Conservation (phyloP, 768 basidiomycete species). For the Macrolepiota albuminosa region DNA sequence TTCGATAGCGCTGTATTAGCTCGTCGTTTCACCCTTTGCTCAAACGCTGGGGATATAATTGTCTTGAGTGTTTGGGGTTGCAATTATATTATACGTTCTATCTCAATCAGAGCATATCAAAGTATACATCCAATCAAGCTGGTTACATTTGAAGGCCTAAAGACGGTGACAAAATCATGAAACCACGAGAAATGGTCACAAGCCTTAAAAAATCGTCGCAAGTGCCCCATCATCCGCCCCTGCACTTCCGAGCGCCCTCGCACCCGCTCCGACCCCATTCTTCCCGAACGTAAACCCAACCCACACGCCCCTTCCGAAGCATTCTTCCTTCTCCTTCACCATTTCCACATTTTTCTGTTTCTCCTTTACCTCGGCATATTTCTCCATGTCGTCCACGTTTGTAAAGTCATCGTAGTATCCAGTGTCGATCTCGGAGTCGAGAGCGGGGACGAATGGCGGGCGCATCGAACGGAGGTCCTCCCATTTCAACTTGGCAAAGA, state of each 20-base stretch:
- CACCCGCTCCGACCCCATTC: conserved; percentile 66
- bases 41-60: conserved; percentile 4
- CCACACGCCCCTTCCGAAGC: conserved; percentile 72
- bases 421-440: conserved; percentile 92
- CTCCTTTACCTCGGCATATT: conserved; percentile 97
- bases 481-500: conserved; percentile 79
- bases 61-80: not conserved
- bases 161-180: not conserved
- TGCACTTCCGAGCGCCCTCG: conserved; percentile 32
- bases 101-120: not conserved
- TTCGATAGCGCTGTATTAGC: conserved; percentile 9
- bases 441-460: conserved; percentile 90
- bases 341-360: conserved; percentile 93
- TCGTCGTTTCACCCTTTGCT: conserved; percentile 1
- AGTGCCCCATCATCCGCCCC: conserved; percentile 47
- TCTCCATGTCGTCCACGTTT: conserved; percentile 90
- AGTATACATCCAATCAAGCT: not conserved
- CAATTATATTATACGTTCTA: not conserved
- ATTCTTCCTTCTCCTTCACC: conserved; percentile 85
- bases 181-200: too few relatives aligned
- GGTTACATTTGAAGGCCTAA: not conserved
- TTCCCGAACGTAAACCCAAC: conserved; percentile 91
- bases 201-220: conserved; percentile 52
- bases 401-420: conserved; percentile 95
- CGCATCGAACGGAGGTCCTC: conserved; percentile 66